A percentile compares a stretch with the other conserved stretches of the same genome.
phyloP scores from a whole-genome alignment of 129 eudicot species.

The Erigeron canadensis region DNA sequence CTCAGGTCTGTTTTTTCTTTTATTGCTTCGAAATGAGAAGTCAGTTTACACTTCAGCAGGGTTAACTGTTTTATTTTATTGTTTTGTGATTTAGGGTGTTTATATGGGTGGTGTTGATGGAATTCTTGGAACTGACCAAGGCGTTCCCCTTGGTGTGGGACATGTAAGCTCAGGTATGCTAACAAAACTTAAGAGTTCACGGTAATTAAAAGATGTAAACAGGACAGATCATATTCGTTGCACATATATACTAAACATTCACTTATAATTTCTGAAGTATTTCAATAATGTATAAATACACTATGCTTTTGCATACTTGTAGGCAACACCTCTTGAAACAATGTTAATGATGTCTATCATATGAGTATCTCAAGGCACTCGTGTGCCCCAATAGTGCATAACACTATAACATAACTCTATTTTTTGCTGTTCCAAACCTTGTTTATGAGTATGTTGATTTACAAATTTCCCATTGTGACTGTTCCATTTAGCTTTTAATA shows the following conservation, averaged over 20 bases:
- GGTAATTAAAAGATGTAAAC: not conserved
- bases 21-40: not conserved
- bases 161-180: slow-evolving; percentile 55
- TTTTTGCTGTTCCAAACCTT: too few relatives aligned
- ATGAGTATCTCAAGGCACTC: not conserved
- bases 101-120: slow-evolving; percentile 54
- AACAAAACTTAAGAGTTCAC: not conserved
- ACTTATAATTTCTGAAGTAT: not conserved
- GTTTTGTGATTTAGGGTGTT: slow-evolving; percentile 47
- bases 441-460: too few relatives aligned
- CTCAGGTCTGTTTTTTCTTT: slow-evolving; percentile 39
- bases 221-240: not conserved
- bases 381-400: too few relatives aligned
- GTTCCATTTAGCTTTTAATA: too few relatives aligned
- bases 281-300: not conserved
- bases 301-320: not conserved
- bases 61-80: not conserved
- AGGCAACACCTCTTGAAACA: not conserved
- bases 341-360: not conserved
- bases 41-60: not conserved
- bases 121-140: slow-evolving; percentile 64
- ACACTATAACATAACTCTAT: too few relatives aligned
- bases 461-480: too few relatives aligned
- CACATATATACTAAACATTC: not conserved
- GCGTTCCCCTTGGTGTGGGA: slow-evolving; percentile 28